Evolutionary conservation across 768 basidiomycete species (phyloP), one percentile per base, ranked within the genome.

Genomic region (Boletales sp.): DNA sequence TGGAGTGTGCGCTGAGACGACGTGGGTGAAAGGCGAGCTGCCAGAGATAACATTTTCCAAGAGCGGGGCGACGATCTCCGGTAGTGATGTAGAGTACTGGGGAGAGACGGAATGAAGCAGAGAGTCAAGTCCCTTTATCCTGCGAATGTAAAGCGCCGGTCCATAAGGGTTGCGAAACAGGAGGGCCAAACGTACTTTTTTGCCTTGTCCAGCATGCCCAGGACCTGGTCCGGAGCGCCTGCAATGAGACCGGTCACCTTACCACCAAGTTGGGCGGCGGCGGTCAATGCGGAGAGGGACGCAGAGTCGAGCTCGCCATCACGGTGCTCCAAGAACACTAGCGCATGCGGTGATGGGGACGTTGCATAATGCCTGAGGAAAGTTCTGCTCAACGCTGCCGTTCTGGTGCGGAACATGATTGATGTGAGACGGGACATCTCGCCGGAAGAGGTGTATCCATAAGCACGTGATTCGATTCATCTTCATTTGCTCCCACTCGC

Each of bases 1-100:
- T 5, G 94, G 91, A 0, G 94, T 91, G 58, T 96, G 94, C 11
- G 93, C 82, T 25, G 90, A 91, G 45, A 95, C 86, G 58, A 97
- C 79, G 65, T 99, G 95, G 6, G 95, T 94, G 73, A 82, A 97
- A 42, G 77, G 70, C 5, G 78, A 76, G 54, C 75, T 76, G 41
- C 74, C 70, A 18, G 83, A 78, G 5, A 95, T 76, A 28, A 94
- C 61, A 53, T 81, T 81, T 63, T 91, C 83, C 18, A 98, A 69
- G 39, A 97, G 77, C 8, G 94, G 95, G 2, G 94, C 82, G 45
- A 94, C 69, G 2, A 78, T 76, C 72, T 94, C 93, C 12, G 92
- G 84, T 1, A 93, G 66, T 0, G 80, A 75, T 45, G 84, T 73
- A 8, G 80, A 70, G 64, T 93, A 93, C 56, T 82, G 80, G 2